Evolutionary conservation across 148 eudicot genomes (phyloP), one percentile per base, ranked within the genome.

Genomic region (Fallopia convolvulus): DNA sequence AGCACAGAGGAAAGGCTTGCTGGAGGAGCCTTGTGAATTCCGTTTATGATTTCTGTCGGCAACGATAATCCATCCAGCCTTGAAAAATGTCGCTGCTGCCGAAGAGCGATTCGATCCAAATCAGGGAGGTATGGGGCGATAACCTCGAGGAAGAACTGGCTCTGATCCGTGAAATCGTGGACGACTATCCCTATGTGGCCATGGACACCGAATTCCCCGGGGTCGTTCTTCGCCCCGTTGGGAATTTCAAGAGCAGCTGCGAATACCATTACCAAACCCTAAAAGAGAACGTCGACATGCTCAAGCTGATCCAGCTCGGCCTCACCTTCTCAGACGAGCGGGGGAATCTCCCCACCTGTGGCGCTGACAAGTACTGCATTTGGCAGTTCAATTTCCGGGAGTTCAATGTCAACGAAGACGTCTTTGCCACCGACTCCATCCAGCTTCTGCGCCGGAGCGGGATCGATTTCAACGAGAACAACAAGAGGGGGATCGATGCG

Each of bases 331-430:
- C 50, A 12, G 75, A 72, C 30, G 26, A 72, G 48, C 49, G 42
- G 21, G 74, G 74, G 3, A 72, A 72, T 46, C 50, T 72, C 4
- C 74, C 74, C 0, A 72, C 49, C 7, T 72, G 49, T 42, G 75
- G 49, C 5, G 40, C 74, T n/a, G 74, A 42, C 26, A 72, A 18
- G 50, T 72, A 42, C 50, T 72, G 74, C 74, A 72, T 72, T 10
- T 72, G 74, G 74, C 74, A 72, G 74, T 72, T 72, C 74, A 72
- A 72, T 46, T 72, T 72, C 50, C 32, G 74, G 3, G 74, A 72
- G 49, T 72, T 72, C 50, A n/a, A 72, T 7, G 74, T 72, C 12
- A 12, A 72, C 4, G 12, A 17, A 10, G 74, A 72, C 7, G 49
- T 41, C 14, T 72, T 32, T 8, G 74, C 74, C 2, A 72, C n/a